Percentiles rank a stretch among this genome's conserved stretches.
These are phyloP conservation scores for Talaromyces verruculosus DNA, from an alignment of 2,329 filamentous ascomycete genomes.

Conservation along the genomic window DNA sequence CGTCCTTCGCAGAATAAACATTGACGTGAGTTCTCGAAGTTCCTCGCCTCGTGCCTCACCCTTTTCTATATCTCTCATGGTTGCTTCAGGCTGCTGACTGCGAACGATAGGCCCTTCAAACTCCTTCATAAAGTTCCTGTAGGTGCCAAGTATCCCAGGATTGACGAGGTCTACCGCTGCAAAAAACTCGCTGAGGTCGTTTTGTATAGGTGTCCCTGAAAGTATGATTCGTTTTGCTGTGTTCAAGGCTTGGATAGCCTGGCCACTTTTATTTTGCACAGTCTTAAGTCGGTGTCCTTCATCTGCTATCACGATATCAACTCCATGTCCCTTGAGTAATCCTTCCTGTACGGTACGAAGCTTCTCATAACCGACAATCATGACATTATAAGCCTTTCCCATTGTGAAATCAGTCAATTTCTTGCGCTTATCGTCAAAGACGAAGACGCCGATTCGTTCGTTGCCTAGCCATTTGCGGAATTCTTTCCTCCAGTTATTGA, in stretches of 20 bases:
- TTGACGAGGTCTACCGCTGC: slow-evolving; percentile 69
- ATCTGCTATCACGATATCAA: slow-evolving; percentile 71
- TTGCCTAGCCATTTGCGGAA: slow-evolving; percentile 73
- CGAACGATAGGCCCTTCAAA: slow-evolving; percentile 66
- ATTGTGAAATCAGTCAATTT: slow-evolving; percentile 67
- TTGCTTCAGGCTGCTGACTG: slow-evolving; percentile 64
- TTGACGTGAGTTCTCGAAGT: slow-evolving; percentile 59
- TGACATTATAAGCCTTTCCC: slow-evolving; percentile 66
- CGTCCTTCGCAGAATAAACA: slow-evolving; percentile 66
- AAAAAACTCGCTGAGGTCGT: slow-evolving; percentile 67
- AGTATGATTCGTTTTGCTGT: slow-evolving; percentile 63
- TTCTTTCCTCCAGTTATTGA: slow-evolving; percentile 72
- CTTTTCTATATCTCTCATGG: slow-evolving; percentile 61
- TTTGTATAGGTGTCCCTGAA: slow-evolving; percentile 68
- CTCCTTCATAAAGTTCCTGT: slow-evolving; percentile 62
- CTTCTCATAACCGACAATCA: slow-evolving; percentile 74
- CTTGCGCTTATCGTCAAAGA: slow-evolving; percentile 60
- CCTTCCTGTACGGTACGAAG: slow-evolving; percentile 65
- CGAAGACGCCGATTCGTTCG: slow-evolving; percentile 67
- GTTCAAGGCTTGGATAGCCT: slow-evolving; percentile 64
- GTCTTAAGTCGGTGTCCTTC: slow-evolving; percentile 69
- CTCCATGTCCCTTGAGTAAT: slow-evolving; percentile 60
- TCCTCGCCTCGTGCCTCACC: slow-evolving; percentile 63
- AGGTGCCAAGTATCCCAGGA: slow-evolving; percentile 62
- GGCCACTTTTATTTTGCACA: slow-evolving; percentile 66